Evolutionary conservation across 768 basidiomycete species (phyloP).

Genomic region (Pleurotus giganteus): DNA sequence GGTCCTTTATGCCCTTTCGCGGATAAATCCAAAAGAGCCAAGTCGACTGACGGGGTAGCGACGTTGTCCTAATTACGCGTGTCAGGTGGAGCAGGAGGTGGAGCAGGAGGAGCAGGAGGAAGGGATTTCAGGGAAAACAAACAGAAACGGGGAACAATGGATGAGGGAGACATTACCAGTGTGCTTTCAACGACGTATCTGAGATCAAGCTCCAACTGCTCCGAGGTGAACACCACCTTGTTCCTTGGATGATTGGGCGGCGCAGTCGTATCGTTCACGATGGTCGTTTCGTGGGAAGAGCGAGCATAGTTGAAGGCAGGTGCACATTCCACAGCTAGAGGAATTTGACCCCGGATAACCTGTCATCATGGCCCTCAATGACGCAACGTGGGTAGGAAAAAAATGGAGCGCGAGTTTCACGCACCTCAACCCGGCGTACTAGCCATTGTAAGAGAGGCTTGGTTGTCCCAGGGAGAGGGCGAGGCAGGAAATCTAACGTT

Average conservation of each 20-base stretch:
- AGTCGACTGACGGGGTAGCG: constrained; percentile 46
- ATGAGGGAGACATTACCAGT: too few relatives aligned
- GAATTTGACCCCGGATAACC: constrained; percentile 81
- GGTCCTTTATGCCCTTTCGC: constrained; percentile 73
- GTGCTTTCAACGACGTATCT: constrained; percentile 67
- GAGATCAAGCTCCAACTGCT: constrained; percentile 64
- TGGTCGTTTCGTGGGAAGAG: constrained; percentile 62
- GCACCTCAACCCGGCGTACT: constrained; percentile 73
- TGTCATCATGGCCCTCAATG: constrained; percentile 24
- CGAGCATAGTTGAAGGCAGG: constrained; percentile 97
- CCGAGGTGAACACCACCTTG: constrained; percentile 64
- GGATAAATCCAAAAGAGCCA: constrained; percentile 65
- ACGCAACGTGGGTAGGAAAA: not conserved
- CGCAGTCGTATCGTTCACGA: constrained; percentile 44
- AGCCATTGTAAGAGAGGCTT: constrained; percentile 82
- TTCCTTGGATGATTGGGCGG: constrained; percentile 34
- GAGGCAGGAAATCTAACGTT: constrained; percentile 88
- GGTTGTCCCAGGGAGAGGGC: constrained; percentile 41
- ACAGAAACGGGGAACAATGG: too few relatives aligned
- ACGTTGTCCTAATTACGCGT: constrained; percentile 36
- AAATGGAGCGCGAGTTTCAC: too few relatives aligned
- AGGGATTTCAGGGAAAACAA: too few relatives aligned
- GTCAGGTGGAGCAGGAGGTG: not conserved
- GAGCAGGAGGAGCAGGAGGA: too few relatives aligned
- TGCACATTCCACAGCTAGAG: constrained; percentile 84